phyloP scores from a whole-genome alignment of 2,329 filamentous ascomycete genomes.

The Aspergillus puulaauensis region DNA sequence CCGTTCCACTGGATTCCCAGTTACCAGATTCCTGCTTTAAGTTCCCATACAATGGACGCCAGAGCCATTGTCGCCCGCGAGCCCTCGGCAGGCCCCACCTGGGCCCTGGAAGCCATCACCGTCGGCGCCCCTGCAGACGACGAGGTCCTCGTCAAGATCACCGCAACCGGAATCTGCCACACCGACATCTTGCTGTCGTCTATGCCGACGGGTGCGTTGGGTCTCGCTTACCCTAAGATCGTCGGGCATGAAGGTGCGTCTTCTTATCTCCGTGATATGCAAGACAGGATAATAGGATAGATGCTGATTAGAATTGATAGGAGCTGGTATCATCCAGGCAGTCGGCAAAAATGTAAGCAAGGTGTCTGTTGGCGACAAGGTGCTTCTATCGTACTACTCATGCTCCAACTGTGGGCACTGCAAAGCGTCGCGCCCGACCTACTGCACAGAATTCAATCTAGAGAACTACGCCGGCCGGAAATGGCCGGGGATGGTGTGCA shows the following conservation, averaged over 20 bases:
- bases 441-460: slow-evolving; percentile 23
- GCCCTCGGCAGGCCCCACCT: not conserved
- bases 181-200: slow-evolving; percentile 16
- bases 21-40: too few relatives aligned
- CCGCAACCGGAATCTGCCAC: slow-evolving; percentile 18
- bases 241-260: slow-evolving; percentile 27
- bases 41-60: not conserved
- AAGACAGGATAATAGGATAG: too few relatives aligned
- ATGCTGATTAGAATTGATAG: not conserved
- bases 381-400: slow-evolving; percentile 36
- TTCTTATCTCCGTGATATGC: not conserved
- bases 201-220: slow-evolving; percentile 6
- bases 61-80: slow-evolving; percentile 7
- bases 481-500: not conserved
- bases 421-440: slow-evolving; percentile 22
- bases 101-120: not conserved
- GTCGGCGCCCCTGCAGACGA: slow-evolving; percentile 11
- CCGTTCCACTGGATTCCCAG: too few relatives aligned
- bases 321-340: slow-evolving; percentile 16
- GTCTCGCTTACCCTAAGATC: slow-evolving; percentile 25
- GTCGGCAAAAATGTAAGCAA: slow-evolving; percentile 16
- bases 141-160: slow-evolving; percentile 18
- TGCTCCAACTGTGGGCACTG: slow-evolving; percentile 37
- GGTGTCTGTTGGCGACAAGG: slow-evolving; percentile 20
- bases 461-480: slow-evolving; percentile 14